Base-by-base conservation (phyloP, 176 grass and related monocot genomes). In the Thinopyrum elongatum region DNA sequence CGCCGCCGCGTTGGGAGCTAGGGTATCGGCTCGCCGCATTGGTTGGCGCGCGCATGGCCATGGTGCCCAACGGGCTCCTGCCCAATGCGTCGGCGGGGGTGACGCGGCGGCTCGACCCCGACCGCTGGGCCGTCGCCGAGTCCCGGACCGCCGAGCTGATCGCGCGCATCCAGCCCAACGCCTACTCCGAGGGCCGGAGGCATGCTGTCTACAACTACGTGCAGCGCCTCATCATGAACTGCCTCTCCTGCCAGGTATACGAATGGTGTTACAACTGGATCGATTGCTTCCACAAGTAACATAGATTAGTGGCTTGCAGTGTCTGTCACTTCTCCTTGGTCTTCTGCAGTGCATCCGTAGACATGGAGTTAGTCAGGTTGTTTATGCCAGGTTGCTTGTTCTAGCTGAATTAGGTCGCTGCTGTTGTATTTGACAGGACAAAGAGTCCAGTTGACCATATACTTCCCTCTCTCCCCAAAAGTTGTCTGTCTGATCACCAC, bases 31-130 rank as follows among this genome's bases (percentile, higher is more conserved):
- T 41, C 31, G 65, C 77, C n/a, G 66, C 68, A 82, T 80, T 86
- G 72, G 57, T 76, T 49, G 79, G 51, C 47, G 28, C 82, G 66
- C 85, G 29, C 59, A 85, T 77, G 84, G 85, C 89, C 85, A 70
- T 86, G 83, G 35, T 90, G 59, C 89, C 84, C 80, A 98, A 95
- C 83, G 95, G 95, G 42, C 91, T 98, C 84, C 86, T 95, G 88
- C 83, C 89, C 83, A 82, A 82, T 33, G 91, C 90, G 68, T 82
- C 78, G 4, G 70, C 77, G 21, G 90, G 86, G 77, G 85, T 91
- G 33, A 92, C 87, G 44, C 62, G 83, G 47, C 68, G 66, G 6
- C 87, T 95, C 83, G 93, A 98, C 77, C 82, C 57, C 28, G 93
- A 95, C 44, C 92, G 82, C 61, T 93, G 79, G 93, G 72, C 76